Base-by-base conservation (phyloP, 2,329 filamentous ascomycete species). In the Purpureocillium takamizusanense region DNA sequence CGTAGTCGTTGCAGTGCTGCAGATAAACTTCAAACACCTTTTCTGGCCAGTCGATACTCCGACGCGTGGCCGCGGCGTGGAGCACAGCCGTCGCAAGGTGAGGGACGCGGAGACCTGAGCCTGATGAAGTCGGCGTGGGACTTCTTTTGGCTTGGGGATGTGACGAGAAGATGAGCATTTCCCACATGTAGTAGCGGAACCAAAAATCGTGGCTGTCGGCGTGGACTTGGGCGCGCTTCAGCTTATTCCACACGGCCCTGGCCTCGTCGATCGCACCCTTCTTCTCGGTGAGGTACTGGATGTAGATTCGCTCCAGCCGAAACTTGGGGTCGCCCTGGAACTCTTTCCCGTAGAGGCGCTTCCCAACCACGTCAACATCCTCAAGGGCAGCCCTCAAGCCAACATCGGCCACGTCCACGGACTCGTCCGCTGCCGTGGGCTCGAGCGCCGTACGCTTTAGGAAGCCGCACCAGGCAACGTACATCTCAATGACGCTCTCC, bases 401-500 rank as follows among this genome's bases (percentile, higher is more conserved):
- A 31, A 94, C 84, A 54, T 97, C 88, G 7, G 90, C 90, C 35
- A 94, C 78, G 54, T 95, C 89, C 25, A 84, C 72, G 38, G 90
- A 86, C 55, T 95, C 89, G 41, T 90, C 85, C 2, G 76, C 77
- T 2, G 83, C 78, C 42, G 78, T 77, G 2, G 78, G 71, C 40
- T 79, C 70, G 66, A 94, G 88, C 14, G 90, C 87, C 35, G 81
- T 81, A 17, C 92, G 83, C 48, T 90, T 87, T 15, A 98, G 72
- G 50, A 90, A 97, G 36, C 87, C 88, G 54, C 90, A 95, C 92
- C 92, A 98, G 0, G 89, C 83, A 38, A 86, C 80, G 53, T 95
- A 88, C 53, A 97, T 86, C 51, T 94, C 87, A 42, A 97, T 75
- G 25, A 95, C 79, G 47, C 89, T 85, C 36, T 87, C 79, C 72